These are phyloP conservation scores for Mimosa bimucronata DNA, from an alignment of 306 rosid species.

Conservation along the genomic window DNA sequence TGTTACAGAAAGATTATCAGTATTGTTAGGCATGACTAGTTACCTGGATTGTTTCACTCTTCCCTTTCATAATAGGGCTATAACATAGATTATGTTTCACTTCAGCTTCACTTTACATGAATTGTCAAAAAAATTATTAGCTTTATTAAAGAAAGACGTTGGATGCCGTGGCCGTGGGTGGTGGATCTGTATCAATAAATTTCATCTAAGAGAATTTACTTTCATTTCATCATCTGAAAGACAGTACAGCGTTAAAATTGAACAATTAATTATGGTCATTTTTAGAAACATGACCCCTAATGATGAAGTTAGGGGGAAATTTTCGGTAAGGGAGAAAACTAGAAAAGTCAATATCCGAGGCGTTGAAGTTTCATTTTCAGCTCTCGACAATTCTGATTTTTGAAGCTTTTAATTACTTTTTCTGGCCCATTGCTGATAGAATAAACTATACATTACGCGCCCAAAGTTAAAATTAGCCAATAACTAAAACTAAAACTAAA, in stretches of 20 bases:
- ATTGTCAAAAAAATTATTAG: no score
- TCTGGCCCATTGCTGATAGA: not conserved
- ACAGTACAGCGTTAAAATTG: not conserved
- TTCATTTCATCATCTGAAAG: not conserved
- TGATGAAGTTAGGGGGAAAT: not conserved
- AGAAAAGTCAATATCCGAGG: not conserved
- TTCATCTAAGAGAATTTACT: not conserved
- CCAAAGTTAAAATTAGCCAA: slow-evolving; percentile 1
- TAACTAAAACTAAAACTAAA: not conserved
- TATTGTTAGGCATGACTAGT: no score
- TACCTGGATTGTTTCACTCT: no score
- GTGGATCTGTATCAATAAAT: not conserved
- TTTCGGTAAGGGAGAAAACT: not conserved
- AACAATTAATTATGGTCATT: not conserved
- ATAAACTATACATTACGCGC: not conserved
- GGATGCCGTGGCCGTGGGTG: no score
- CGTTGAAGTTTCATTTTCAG: not conserved
- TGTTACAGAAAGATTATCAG: no score
- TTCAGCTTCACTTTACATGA: no score
- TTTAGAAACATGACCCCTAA: no score
- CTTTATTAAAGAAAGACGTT: no score
- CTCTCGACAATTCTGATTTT: not conserved
- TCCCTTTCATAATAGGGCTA: no score
- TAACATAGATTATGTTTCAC: no score
- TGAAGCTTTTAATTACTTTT: not conserved